Evolutionary conservation across 2,329 filamentous ascomycete species (phyloP).

Genomic region (Aspergillus ochraceoroseus): DNA sequence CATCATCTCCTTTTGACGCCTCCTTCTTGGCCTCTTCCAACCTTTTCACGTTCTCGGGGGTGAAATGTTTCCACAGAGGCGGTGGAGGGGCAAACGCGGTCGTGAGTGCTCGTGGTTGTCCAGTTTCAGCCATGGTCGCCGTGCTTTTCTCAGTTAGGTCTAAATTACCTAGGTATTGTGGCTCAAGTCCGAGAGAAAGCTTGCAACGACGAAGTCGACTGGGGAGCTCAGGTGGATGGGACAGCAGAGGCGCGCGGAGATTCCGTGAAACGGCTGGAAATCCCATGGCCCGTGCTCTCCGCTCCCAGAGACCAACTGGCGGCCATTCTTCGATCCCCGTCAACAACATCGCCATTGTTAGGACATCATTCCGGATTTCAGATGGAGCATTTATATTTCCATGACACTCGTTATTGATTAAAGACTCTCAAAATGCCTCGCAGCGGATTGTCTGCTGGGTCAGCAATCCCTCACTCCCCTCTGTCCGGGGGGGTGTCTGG

Average conservation of each 20-base stretch:
- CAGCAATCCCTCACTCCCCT: conserved; percentile 22
- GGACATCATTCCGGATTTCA: not conserved
- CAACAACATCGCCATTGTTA: too few species aligned
- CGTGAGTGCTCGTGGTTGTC: conserved; percentile 45
- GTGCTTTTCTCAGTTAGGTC: not conserved
- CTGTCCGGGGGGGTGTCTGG: conserved; percentile 45
- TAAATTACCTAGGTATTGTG: too few species aligned
- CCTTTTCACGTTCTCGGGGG: conserved; percentile 63
- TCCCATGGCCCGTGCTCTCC: conserved; percentile 22
- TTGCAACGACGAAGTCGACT: not conserved
- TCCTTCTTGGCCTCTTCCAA: conserved; percentile 50
- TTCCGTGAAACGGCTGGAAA: conserved; percentile 11
- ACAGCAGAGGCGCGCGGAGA: conserved; percentile 14
- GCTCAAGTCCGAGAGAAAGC: not conserved
- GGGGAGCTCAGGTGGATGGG: not conserved
- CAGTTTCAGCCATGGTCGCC: conserved; percentile 57
- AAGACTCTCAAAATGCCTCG: conserved; percentile 25
- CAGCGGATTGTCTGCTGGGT: conserved; percentile 26
- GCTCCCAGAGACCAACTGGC: not conserved
- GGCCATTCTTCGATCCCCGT: not conserved
- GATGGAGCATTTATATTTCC: conserved; percentile 7
- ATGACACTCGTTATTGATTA: conserved; percentile 12
- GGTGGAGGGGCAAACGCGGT: conserved; percentile 81
- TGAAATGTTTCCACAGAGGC: conserved; percentile 86
- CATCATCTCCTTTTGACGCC: conserved; percentile 27